Evolutionary conservation across 164 flowering plant species (phyloP).

Genomic region (Aristolochia fimbriata): DNA sequence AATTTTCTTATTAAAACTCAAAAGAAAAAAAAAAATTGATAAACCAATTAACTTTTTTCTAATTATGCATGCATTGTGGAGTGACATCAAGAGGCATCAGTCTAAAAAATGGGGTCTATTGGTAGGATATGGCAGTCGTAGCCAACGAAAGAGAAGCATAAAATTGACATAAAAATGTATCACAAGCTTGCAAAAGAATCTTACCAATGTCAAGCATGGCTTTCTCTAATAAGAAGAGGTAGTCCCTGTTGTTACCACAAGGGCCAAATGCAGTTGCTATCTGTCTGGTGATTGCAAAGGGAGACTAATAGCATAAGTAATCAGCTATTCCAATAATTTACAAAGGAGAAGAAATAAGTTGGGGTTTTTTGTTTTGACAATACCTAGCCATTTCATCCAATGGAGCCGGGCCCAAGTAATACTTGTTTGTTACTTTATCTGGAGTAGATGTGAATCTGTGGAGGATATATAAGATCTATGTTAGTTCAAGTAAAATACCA

Average conservation of each 20-base stretch:
- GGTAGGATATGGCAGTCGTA: neutral
- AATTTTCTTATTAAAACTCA: neutral
- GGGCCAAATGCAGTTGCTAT: conserved; percentile 94
- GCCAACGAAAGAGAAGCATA: neutral
- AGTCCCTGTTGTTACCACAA: conserved; percentile 91
- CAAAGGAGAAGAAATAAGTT: neutral
- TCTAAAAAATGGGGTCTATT: neutral
- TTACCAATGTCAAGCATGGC: conserved; percentile 77
- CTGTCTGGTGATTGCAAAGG: conserved; percentile 40
- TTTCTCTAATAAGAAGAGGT: conserved; percentile 76
- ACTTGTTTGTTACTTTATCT: conserved; percentile 67
- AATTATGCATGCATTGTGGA: no score
- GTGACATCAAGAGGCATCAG: no score
- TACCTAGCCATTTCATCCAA: conserved; percentile 90
- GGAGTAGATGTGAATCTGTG: conserved; percentile 95
- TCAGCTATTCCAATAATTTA: no score
- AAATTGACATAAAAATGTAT: neutral
- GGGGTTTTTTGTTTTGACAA: neutral
- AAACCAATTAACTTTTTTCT: no score
- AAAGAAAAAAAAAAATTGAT: no score
- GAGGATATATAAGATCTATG: neutral
- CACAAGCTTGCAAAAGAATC: neutral
- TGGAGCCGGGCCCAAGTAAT: conserved; percentile 94
- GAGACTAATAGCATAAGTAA: neutral
- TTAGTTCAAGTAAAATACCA: no score